Conservation (phyloP, 1,284 basidiomycete species). For the Pascua sp. region DNA sequence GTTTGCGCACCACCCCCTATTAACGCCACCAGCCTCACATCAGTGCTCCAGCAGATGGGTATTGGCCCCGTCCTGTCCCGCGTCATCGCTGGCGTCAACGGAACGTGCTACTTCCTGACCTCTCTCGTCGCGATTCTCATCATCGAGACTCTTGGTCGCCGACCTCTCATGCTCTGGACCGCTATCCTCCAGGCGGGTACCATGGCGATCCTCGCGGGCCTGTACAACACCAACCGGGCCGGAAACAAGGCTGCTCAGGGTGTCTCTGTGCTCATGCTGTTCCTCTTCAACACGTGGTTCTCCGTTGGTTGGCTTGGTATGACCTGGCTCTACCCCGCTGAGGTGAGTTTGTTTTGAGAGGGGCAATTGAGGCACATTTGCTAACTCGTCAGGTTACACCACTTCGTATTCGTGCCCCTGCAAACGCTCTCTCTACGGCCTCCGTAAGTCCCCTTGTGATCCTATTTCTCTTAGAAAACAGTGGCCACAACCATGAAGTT, state of each 20-base stretch:
- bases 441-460: slow-evolving; percentile 29
- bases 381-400: slow-evolving; percentile 24
- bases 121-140: slow-evolving; percentile 40
- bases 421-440: slow-evolving; percentile 65
- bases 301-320: slow-evolving; percentile 43
- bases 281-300: slow-evolving; percentile 49
- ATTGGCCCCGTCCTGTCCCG: slow-evolving; percentile 34
- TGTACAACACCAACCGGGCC: slow-evolving; percentile 26
- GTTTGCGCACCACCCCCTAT: no score
- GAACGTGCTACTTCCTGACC: slow-evolving; percentile 47
- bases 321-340: slow-evolving; percentile 44
- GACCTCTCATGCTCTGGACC: slow-evolving; percentile 42
- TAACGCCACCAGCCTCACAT: slow-evolving; percentile 28
- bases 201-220: slow-evolving; percentile 40
- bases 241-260: slow-evolving; percentile 41
- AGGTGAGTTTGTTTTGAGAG: slow-evolving; percentile 12
- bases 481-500: no score
- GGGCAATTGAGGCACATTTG: no score
- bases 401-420: slow-evolving; percentile 60
- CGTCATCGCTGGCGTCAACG: slow-evolving; percentile 44
- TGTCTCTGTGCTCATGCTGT: slow-evolving; percentile 46
- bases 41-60: slow-evolving; percentile 37
- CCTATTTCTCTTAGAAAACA: no score
- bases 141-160: slow-evolving; percentile 39
- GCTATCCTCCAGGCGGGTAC: slow-evolving; percentile 27